These are phyloP conservation scores for Thielaviopsis populi DNA, from an alignment of 2,329 filamentous ascomycete genomes.

Conservation along the genomic window DNA sequence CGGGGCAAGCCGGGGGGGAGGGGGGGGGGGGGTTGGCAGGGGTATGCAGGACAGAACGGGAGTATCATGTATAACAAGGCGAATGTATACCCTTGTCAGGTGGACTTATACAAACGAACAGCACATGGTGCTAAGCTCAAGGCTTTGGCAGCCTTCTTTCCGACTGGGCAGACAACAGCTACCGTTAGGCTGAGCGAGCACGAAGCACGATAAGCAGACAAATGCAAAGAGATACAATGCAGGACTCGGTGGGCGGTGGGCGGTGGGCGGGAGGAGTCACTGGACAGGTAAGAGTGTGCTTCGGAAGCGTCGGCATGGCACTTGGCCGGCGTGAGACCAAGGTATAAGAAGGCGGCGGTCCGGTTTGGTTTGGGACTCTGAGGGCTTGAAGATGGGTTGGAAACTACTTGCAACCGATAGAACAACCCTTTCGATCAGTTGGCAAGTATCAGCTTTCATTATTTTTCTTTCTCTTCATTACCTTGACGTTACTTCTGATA, in stretches of 20 bases:
- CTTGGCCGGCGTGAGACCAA: background rate
- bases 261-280: background rate
- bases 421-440: background rate
- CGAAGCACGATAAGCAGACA: background rate
- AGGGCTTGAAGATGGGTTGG: background rate
- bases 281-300: background rate
- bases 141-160: background rate
- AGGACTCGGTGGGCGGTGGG: background rate
- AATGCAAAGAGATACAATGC: background rate
- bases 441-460: background rate
- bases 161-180: background rate
- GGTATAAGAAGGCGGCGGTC: background rate
- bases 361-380: background rate
- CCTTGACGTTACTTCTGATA: background rate
- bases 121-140: constrained; percentile 1
- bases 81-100: background rate
- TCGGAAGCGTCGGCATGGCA: background rate
- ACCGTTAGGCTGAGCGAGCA: background rate
- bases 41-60: background rate
- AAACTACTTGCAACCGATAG: background rate
- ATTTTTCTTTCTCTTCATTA: background rate
- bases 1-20: too few species aligned
- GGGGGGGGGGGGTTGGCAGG: background rate
- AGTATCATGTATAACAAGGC: background rate
- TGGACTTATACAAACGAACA: background rate